phyloP scores from a whole-genome alignment of 2,329 filamentous ascomycete genomes.

The Paecilomyces dactylethromorphus region DNA sequence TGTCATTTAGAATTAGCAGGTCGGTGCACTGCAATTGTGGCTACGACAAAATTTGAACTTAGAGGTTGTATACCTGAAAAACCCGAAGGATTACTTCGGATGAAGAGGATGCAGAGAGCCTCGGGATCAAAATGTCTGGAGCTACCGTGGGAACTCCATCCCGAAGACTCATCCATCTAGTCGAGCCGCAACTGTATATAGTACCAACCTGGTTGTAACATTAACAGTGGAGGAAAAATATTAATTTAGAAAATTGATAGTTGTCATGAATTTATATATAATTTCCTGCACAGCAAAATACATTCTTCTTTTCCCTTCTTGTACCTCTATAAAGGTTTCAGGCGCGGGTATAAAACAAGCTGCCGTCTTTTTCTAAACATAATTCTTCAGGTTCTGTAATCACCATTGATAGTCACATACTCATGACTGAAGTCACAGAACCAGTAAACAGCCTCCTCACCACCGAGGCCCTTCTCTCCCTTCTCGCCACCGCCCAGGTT shows the following conservation, averaged over 20 bases:
- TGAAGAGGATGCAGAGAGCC: not conserved
- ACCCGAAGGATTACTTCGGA: not conserved
- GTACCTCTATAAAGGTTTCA: not conserved
- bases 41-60: slow-evolving; percentile 6
- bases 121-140: not conserved
- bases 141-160: not conserved
- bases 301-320: not conserved
- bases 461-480: slow-evolving; percentile 33
- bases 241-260: not conserved
- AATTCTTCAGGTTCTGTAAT: slow-evolving; percentile 51
- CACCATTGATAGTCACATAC: slow-evolving; percentile 64
- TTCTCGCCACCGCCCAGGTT: slow-evolving; percentile 47
- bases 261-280: slow-evolving; percentile 1
- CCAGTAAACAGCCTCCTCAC: slow-evolving; percentile 54
- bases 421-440: slow-evolving; percentile 65
- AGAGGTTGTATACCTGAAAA: not conserved
- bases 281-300: not conserved
- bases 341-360: not conserved
- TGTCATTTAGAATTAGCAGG: slow-evolving; percentile 7
- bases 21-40: slow-evolving; percentile 10
- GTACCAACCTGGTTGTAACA: slow-evolving; percentile 26
- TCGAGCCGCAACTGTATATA: slow-evolving; percentile 21
- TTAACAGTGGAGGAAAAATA: slow-evolving; percentile 1
- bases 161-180: not conserved
- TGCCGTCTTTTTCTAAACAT: not conserved